Evolutionary conservation across 768 basidiomycete species (phyloP).

Genomic region (Leccinum uliginosum): DNA sequence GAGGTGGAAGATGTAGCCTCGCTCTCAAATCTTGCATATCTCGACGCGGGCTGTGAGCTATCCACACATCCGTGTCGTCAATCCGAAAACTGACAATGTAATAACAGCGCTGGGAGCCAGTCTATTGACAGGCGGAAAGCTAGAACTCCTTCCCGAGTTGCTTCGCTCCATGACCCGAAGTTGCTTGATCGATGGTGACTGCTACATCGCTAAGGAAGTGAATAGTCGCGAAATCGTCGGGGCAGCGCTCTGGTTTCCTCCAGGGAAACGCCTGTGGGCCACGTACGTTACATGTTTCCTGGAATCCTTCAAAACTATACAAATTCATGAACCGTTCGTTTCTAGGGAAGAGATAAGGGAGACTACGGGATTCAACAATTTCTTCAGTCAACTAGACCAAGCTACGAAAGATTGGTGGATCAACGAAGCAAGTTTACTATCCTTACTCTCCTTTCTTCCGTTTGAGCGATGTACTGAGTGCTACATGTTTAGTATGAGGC

Average conservation of each 20-base stretch:
- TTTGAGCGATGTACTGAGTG: not conserved
- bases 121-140: not conserved
- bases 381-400: not conserved
- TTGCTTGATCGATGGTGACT: constrained; percentile 4
- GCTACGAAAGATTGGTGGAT: constrained; percentile 3
- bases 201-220: constrained; percentile 1
- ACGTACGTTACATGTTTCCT: not conserved
- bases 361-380: not conserved
- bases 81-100: not conserved
- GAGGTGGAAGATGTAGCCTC: not conserved
- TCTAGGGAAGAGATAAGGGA: not conserved
- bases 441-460: no score
- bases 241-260: constrained; percentile 3
- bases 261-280: not conserved
- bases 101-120: not conserved
- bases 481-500: not conserved
- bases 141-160: constrained; percentile 1
- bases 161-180: not conserved
- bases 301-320: no score
- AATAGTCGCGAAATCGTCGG: not conserved
- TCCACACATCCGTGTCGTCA: no score
- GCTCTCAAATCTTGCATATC: not conserved
- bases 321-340: no score
- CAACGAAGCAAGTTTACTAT: not conserved
- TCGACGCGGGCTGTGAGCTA: not conserved